A percentile compares a stretch with the other conserved stretches of the same genome.
phyloP scores from a whole-genome alignment of 352 stramenopile species.

The Phytophthora pini region DNA sequence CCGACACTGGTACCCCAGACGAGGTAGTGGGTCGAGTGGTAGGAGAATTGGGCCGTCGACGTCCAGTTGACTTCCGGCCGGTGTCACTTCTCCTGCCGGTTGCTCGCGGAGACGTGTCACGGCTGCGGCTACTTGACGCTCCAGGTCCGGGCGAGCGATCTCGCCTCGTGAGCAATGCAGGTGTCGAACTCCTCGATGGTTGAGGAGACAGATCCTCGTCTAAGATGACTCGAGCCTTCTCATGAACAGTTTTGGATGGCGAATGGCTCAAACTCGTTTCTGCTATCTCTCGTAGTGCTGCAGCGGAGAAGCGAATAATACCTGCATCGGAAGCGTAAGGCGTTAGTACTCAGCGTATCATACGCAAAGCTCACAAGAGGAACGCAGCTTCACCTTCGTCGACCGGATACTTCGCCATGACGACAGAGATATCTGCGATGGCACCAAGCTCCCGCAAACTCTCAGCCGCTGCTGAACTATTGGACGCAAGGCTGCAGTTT shows the following conservation, averaged over 20 bases:
- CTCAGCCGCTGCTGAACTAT: constrained; percentile 49
- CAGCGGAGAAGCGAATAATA: constrained; percentile 71
- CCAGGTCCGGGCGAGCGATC: constrained; percentile 9
- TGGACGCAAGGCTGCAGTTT: constrained; percentile 50
- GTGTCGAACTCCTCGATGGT: neutral
- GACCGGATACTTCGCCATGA: constrained; percentile 77
- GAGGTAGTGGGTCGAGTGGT: constrained; percentile 34
- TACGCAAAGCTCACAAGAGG: neutral
- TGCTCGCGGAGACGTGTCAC: constrained; percentile 21
- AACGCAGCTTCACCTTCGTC: constrained; percentile 54
- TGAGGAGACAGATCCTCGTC: constrained; percentile 48
- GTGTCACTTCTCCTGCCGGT: constrained; percentile 16
- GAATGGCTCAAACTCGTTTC: constrained; percentile 63
- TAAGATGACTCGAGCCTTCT: constrained; percentile 72
- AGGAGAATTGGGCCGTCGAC: constrained; percentile 43
- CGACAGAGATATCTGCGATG: constrained; percentile 71
- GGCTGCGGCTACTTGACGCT: constrained; percentile 13
- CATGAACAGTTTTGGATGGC: constrained; percentile 63
- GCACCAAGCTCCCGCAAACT: constrained; percentile 53
- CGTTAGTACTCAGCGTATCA: neutral
- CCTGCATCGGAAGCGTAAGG: constrained; percentile 26
- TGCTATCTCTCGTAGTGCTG: constrained; percentile 63
- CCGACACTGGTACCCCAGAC: constrained; percentile 12
- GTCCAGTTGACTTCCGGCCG: constrained; percentile 25
- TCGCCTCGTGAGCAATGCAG: constrained; percentile 12